Evolutionary conservation across 2,329 filamentous ascomycete species (phyloP).

Genomic region (Beauveria pseudobassiana): DNA sequence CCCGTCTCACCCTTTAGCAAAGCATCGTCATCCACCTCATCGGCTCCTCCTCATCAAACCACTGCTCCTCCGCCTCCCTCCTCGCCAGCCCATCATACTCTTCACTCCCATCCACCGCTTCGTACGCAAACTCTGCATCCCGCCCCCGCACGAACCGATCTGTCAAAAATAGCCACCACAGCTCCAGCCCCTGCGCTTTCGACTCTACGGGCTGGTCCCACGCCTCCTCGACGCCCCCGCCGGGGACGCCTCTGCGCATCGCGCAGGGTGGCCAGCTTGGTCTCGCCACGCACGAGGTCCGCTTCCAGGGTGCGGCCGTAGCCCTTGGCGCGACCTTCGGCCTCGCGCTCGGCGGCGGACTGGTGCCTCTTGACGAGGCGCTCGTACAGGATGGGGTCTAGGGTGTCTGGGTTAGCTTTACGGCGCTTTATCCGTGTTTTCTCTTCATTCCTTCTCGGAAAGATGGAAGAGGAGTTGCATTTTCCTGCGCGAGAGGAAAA

Average conservation of each 20-base stretch:
- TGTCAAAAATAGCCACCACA: conserved; percentile 67
- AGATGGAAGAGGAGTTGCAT: no score
- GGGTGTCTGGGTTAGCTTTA: background rate
- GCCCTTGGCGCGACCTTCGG: conserved; percentile 65
- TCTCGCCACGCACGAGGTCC: conserved; percentile 68
- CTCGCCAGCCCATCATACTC: conserved; percentile 58
- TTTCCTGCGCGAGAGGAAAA: background rate
- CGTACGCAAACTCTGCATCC: conserved; percentile 76
- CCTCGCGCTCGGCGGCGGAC: conserved; percentile 62
- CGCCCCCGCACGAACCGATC: conserved; percentile 67
- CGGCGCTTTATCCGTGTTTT: background rate
- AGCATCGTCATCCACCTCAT: conserved; percentile 33
- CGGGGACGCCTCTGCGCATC: conserved; percentile 26
- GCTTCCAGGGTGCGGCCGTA: conserved; percentile 74
- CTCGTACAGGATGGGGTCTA: conserved; percentile 77
- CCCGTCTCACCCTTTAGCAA: conserved; percentile 54
- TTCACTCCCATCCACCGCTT: conserved; percentile 60
- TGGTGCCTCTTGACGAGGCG: conserved; percentile 71
- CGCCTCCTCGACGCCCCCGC: conserved; percentile 10
- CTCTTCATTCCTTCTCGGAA: background rate
- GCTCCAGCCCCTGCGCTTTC: conserved; percentile 58
- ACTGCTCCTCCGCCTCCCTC: conserved; percentile 62
- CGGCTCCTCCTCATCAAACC: conserved; percentile 74
- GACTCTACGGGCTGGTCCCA: conserved; percentile 24
- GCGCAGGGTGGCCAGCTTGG: conserved; percentile 53